Percentiles rank a stretch among this genome's conserved stretches.
Evolutionary conservation across 2,329 filamentous ascomycete genomes (phyloP).

Genomic region (Verticillium longisporum): DNA sequence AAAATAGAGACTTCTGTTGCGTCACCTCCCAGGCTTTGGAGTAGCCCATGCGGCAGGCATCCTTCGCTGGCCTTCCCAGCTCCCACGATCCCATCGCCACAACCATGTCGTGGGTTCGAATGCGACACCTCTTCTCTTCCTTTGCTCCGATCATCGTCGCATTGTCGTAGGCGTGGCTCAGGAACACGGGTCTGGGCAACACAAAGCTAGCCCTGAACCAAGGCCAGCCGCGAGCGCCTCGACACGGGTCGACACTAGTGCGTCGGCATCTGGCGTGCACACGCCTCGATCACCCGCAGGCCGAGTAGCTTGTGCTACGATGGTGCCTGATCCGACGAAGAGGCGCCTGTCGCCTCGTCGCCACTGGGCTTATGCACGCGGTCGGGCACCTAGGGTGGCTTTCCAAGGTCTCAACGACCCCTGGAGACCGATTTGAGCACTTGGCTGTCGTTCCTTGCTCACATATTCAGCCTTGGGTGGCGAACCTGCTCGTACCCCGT

Average conservation of each 20-base stretch:
- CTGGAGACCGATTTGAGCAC: not conserved
- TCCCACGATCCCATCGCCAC: not conserved
- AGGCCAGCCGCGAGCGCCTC: not conserved
- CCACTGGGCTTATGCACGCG: not conserved
- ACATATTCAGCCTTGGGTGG: slow-evolving; percentile 28
- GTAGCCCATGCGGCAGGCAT: not conserved
- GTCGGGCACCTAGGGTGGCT: not conserved
- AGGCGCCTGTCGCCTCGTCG: slow-evolving; percentile 1
- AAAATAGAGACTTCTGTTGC: not conserved
- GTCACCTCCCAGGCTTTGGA: not conserved
- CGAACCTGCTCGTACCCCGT: slow-evolving; percentile 47
- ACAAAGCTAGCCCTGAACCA: not conserved
- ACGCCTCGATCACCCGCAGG: not conserved
- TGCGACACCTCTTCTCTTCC: not conserved
- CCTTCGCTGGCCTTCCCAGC: not conserved
- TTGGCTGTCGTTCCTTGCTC: not conserved
- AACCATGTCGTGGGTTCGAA: not conserved
- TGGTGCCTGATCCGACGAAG: slow-evolving; percentile 2
- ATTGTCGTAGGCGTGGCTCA: not conserved
- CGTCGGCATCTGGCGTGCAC: not conserved
- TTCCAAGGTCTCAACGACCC: not conserved
- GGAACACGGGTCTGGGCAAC: not conserved
- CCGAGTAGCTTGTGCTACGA: not conserved
- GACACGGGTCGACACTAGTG: not conserved
- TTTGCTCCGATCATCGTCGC: not conserved